Conservation (phyloP, 2,329 filamentous ascomycete genomes). For the Triangularia verruculosa region DNA sequence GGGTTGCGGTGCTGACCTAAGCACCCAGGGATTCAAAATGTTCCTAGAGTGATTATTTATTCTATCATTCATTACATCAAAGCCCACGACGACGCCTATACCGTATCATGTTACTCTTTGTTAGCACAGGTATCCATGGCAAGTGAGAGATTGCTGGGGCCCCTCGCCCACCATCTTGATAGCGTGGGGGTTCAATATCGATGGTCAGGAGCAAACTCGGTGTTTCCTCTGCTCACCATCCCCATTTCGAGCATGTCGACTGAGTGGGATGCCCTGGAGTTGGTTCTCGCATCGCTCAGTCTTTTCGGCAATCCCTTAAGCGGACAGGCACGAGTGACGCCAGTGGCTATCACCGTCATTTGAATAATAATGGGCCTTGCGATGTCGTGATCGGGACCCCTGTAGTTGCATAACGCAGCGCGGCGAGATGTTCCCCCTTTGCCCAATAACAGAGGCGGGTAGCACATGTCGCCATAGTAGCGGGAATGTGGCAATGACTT, state of each 20-base stretch:
- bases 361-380: background rate
- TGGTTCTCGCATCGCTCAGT: background rate
- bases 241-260: background rate
- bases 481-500: constrained; percentile 4
- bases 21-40: too few relatives aligned
- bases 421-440: background rate
- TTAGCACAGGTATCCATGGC: too few relatives aligned
- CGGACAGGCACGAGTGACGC: background rate
- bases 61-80: too few relatives aligned
- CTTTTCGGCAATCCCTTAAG: background rate
- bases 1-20: background rate
- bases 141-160: too few relatives aligned
- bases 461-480: constrained; percentile 3
- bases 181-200: background rate
- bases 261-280: background rate
- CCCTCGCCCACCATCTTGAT: background rate
- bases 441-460: background rate
- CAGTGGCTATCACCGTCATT: background rate
- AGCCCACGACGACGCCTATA: too few relatives aligned
- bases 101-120: too few relatives aligned
- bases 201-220: background rate
- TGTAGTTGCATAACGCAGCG: constrained; percentile 2
- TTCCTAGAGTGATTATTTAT: too few relatives aligned
- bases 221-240: background rate
- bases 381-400: constrained; percentile 8